Evolutionary conservation across 148 eudicot genomes (phyloP).

Genomic region (Arbutus unedo): DNA sequence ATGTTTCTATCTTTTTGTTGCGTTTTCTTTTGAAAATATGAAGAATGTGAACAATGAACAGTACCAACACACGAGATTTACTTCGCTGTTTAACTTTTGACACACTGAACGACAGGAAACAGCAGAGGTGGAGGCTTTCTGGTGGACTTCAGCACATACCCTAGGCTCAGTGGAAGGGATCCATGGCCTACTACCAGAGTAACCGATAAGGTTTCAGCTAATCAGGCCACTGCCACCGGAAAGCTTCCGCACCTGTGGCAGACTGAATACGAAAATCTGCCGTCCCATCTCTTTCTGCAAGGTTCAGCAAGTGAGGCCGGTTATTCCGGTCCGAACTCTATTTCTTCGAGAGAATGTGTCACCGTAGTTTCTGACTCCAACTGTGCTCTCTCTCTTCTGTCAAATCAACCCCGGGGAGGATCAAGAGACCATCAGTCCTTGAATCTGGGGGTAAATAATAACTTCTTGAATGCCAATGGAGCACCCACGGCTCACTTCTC

Average conservation of each 20-base stretch:
- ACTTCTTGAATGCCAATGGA: constrained; percentile 39
- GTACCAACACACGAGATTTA: not conserved
- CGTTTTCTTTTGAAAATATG: not conserved
- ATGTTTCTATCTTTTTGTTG: not conserved
- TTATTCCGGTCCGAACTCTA: constrained; percentile 20
- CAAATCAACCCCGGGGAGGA: constrained; percentile 80
- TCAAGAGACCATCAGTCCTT: constrained; percentile 45
- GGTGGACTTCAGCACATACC: constrained; percentile 66
- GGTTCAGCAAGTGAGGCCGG: constrained; percentile 38
- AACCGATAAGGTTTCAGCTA: constrained; percentile 38
- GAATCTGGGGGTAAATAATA: constrained; percentile 34
- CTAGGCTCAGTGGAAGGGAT: constrained; percentile 38
- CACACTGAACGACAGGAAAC: constrained; percentile 37
- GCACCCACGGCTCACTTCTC: constrained; percentile 37
- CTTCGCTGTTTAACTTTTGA: constrained; percentile 12
- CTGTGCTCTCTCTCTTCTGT: constrained; percentile 99
- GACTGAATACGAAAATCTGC: constrained; percentile 44
- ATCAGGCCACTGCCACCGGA: constrained; percentile 30
- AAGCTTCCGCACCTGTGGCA: constrained; percentile 50
- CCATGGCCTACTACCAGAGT: constrained; percentile 47
- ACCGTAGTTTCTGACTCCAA: constrained; percentile 45
- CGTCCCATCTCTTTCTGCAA: constrained; percentile 39
- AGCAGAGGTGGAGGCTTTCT: constrained; percentile 56
- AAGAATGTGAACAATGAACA: not conserved
- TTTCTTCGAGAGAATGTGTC: constrained; percentile 62